phyloP scores from a whole-genome alignment of 345 rosid genomes.

The Corchorus olitorius region DNA sequence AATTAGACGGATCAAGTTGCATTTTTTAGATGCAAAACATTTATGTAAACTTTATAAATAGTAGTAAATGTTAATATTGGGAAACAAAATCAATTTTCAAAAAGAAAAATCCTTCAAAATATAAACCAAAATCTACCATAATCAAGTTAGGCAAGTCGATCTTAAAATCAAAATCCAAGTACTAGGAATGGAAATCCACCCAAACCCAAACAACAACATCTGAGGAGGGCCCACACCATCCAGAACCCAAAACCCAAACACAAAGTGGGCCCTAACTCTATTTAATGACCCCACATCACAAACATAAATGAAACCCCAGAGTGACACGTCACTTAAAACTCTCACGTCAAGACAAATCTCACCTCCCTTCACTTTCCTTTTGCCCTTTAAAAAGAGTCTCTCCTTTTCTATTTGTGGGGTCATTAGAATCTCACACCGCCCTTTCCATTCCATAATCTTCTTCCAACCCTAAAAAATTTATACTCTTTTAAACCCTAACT shows the following conservation, averaged over 20 bases:
- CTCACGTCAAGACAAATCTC: constrained; percentile 10
- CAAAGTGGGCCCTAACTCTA: background rate
- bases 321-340: constrained; percentile 5
- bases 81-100: no score
- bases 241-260: background rate
- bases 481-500: constrained; percentile 4
- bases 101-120: no score
- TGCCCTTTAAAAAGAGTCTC: background rate
- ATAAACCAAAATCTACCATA: no score
- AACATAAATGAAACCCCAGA: background rate
- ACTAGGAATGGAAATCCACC: background rate
- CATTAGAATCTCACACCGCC: background rate
- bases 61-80: no score
- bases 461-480: background rate
- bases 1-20: no score
- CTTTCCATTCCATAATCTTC: background rate
- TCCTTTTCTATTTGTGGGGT: background rate
- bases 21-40: no score
- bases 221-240: background rate
- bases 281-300: background rate
- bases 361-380: background rate
- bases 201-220: background rate
- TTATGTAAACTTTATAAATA: no score
- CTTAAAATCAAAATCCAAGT: background rate
- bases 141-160: no score